Conservation (phyloP, 2,329 filamentous ascomycete species). For the Verticillium dahliae region DNA sequence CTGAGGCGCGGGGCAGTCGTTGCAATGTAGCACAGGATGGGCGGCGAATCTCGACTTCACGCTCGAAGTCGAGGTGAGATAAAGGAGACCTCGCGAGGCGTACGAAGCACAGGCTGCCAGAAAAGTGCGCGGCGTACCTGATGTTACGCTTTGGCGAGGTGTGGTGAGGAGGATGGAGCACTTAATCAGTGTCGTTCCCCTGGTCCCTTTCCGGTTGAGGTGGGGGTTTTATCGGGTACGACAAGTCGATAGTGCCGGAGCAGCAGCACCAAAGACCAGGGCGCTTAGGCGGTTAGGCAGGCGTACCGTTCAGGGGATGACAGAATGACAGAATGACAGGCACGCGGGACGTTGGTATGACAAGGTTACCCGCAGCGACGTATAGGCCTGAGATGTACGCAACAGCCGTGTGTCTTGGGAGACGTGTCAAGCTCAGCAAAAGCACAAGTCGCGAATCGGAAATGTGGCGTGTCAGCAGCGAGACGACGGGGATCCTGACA, state of each 20-base stretch:
- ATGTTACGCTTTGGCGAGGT: neutral
- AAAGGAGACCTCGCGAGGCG: neutral
- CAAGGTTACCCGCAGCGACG: too few relatives aligned
- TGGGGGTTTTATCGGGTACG: constrained; percentile 3
- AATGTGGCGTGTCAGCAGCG: neutral
- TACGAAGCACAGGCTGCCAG: neutral
- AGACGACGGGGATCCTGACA: constrained; percentile 1
- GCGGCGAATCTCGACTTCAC: neutral
- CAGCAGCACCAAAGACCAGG: neutral
- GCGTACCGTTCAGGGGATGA: neutral
- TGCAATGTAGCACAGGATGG: neutral
- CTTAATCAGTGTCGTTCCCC: neutral
- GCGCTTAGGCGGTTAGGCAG: neutral
- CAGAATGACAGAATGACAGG: neutral
- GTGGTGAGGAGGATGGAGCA: neutral
- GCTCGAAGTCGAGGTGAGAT: neutral
- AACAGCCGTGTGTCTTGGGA: neutral
- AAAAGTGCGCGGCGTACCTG: neutral
- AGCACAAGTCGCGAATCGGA: neutral
- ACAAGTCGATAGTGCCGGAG: constrained; percentile 4
- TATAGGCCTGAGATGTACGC: neutral
- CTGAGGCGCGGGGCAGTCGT: neutral
- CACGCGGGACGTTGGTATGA: too few relatives aligned
- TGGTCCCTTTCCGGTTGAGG: constrained; percentile 1
- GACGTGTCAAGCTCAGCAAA: neutral